Percentiles rank a stretch among this genome's conserved stretches.
Conservation (phyloP, 345 rosid genomes). For the Diplotaxis tenuifolia region DNA sequence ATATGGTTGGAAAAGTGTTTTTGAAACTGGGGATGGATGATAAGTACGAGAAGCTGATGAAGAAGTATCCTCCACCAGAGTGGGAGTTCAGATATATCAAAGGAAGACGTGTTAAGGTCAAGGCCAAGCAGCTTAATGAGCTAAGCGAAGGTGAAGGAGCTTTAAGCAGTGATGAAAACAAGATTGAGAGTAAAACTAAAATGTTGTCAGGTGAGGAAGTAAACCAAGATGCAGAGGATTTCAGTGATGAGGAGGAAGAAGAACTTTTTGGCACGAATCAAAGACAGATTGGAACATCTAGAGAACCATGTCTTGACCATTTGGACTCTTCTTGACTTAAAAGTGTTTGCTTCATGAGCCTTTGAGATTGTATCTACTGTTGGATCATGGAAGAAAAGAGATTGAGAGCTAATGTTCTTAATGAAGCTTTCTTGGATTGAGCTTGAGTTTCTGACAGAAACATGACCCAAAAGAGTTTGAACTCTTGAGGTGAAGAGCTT, state of each 20-base stretch:
- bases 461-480: neutral
- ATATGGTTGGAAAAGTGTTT: slow-evolving; percentile 75
- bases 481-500: slow-evolving; percentile 4
- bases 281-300: slow-evolving; percentile 13
- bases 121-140: slow-evolving; percentile 49
- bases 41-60: slow-evolving; percentile 59
- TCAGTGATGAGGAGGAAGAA: slow-evolving; percentile 27
- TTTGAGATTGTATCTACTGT: neutral
- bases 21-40: slow-evolving; percentile 64
- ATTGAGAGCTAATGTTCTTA: neutral
- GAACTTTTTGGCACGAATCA: neutral
- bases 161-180: slow-evolving; percentile 24
- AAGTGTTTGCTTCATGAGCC: slow-evolving; percentile 4
- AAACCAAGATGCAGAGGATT: slow-evolving; percentile 20
- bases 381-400: slow-evolving; percentile 10
- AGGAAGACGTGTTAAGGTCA: slow-evolving; percentile 77
- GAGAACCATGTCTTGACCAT: slow-evolving; percentile 20
- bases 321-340: slow-evolving; percentile 22
- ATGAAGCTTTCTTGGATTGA: slow-evolving; percentile 8
- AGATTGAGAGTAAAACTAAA: slow-evolving; percentile 16
- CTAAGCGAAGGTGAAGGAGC: slow-evolving; percentile 27
- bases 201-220: slow-evolving; percentile 2
- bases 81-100: slow-evolving; percentile 74
- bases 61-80: slow-evolving; percentile 79
- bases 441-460: neutral